Conservation (phyloP, 805 yeast species). For the Wickerhamomyces sydowiorum region DNA sequence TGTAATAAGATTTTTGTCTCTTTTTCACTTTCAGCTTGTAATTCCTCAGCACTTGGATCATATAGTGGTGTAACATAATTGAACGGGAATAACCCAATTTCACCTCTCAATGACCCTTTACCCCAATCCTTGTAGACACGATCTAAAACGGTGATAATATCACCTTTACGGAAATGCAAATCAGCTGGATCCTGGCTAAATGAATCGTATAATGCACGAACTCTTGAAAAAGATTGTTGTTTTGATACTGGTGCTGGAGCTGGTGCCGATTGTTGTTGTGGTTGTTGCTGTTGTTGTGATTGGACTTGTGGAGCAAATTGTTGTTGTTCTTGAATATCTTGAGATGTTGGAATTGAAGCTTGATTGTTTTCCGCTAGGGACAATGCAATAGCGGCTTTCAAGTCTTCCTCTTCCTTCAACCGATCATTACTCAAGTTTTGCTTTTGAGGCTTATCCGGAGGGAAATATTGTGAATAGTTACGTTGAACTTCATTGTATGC, state of each 20-base stretch:
- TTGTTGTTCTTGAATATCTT: constrained; percentile 4
- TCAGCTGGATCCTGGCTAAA: constrained; percentile 80
- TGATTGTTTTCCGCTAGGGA: constrained; percentile 38
- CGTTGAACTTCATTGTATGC: constrained; percentile 45
- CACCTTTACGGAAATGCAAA: constrained; percentile 81
- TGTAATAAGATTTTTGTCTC: constrained; percentile 52
- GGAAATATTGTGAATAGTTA: constrained; percentile 32
- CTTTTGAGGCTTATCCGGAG: constrained; percentile 58
- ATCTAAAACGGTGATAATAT: constrained; percentile 80
- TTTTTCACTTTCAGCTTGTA: constrained; percentile 40
- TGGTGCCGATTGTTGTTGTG: constrained; percentile 8
- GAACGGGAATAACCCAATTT: constrained; percentile 83
- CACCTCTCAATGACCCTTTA: constrained; percentile 80
- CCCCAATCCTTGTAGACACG: constrained; percentile 93
- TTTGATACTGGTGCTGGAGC: constrained; percentile 14
- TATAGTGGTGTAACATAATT: constrained; percentile 82
- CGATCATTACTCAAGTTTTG: constrained; percentile 40
- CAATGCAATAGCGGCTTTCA: constrained; percentile 67
- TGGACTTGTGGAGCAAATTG: constrained; percentile 12
- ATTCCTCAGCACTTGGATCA: constrained; percentile 57
- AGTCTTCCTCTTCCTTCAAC: constrained; percentile 68
- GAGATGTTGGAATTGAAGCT: constrained; percentile 3
- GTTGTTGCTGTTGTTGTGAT: constrained; percentile 9
- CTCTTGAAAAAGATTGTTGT: constrained; percentile 43
- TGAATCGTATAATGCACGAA: constrained; percentile 81